Evolutionary conservation across 129 eudicot genomes (phyloP), one percentile per base, ranked within the genome.

Genomic region (Escallonia herrerae): DNA sequence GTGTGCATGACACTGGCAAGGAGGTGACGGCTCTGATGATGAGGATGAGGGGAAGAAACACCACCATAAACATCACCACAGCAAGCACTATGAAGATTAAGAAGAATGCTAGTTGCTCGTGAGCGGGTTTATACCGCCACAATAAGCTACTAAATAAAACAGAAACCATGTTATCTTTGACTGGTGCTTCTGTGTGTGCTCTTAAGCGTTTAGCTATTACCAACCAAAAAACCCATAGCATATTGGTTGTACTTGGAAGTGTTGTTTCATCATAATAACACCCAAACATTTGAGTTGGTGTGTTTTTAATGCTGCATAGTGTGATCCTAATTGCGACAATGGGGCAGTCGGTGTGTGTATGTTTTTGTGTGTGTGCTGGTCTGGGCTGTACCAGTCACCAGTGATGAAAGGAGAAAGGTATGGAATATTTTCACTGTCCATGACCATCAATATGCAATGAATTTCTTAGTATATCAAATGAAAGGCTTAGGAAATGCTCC

Each of bases 81-180:
- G 86, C 87, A 73, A 68, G 77, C 74, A 89, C 73, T 82, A 77
- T 68, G 87, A 89, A 56, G 96, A 88, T 69, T 87, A 72, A 84
- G 80, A 60, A n/a, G 65, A 44, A 22, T 3, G n/a, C 62, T 63
- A 5, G 50, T 62, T 46, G 58, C 47, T 61, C 64, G 67, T 57
- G 58, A 60, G 55, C 62, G 1, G 39, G 58, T 70, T 70, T 76
- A 41, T 71, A 72, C 83, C 69, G 81, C 69, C 15, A 51, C 68
- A 58, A 61, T 62, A 72, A 15, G 74, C 63, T 69, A 40, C 74
- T 61, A 63, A 72, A 80, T 74, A 68, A 74, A 22, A 77, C 74
- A 52, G 45, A 40, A 57, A 76, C 69, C 72, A 8, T 62, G 73
- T 43, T 13, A 39, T 54, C 37, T 55, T 66, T 53, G 6, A 8